A percentile compares a stretch with the other conserved stretches of the same genome.
These are phyloP conservation scores for Diplodia mutila DNA, from an alignment of 2,329 filamentous ascomycete genomes.

Conservation along the genomic window DNA sequence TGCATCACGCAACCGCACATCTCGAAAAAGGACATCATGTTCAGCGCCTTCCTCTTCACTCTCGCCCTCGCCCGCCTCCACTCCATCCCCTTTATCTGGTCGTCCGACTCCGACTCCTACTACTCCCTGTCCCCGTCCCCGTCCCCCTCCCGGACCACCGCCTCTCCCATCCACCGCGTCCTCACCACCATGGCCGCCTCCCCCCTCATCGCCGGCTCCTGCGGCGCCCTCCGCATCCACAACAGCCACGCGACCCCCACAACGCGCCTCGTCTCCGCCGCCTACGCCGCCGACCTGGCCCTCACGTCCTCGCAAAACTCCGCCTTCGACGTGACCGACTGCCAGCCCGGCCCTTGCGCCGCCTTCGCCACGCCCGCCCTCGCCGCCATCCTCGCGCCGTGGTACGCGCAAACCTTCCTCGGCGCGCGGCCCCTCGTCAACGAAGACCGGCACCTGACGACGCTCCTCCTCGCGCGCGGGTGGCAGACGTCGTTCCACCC, in stretches of 20 bases:
- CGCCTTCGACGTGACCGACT: slow-evolving; percentile 40
- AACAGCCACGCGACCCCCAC: slow-evolving; percentile 39
- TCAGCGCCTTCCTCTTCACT: slow-evolving; percentile 42
- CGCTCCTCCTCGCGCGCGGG: slow-evolving; percentile 40
- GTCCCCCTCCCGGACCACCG: too few relatives aligned
- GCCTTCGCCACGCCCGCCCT: slow-evolving; percentile 40
- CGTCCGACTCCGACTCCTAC: slow-evolving; percentile 43
- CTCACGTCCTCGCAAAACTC: slow-evolving; percentile 39
- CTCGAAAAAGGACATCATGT: slow-evolving; percentile 48
- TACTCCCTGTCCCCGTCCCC: too few relatives aligned
- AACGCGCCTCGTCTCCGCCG: slow-evolving; percentile 37
- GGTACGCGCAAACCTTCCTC: slow-evolving; percentile 44
- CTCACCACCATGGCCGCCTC: slow-evolving; percentile 39
- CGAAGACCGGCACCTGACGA: slow-evolving; percentile 46
- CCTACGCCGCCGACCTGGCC: slow-evolving; percentile 44
- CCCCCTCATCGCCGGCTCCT: slow-evolving; percentile 39
- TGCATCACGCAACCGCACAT: slow-evolving; percentile 44
- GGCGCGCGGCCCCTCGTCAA: slow-evolving; percentile 39
- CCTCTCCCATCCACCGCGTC: slow-evolving; percentile 35
- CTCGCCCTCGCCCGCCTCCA: slow-evolving; percentile 40
- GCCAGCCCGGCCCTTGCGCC: slow-evolving; percentile 44
- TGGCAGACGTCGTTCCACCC: slow-evolving; percentile 43
- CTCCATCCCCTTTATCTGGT: slow-evolving; percentile 43
- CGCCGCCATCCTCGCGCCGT: slow-evolving; percentile 37
- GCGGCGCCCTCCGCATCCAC: slow-evolving; percentile 41